Base-by-base conservation (phyloP, 2,329 filamentous ascomycete species). In the Aschersonia sp. region DNA sequence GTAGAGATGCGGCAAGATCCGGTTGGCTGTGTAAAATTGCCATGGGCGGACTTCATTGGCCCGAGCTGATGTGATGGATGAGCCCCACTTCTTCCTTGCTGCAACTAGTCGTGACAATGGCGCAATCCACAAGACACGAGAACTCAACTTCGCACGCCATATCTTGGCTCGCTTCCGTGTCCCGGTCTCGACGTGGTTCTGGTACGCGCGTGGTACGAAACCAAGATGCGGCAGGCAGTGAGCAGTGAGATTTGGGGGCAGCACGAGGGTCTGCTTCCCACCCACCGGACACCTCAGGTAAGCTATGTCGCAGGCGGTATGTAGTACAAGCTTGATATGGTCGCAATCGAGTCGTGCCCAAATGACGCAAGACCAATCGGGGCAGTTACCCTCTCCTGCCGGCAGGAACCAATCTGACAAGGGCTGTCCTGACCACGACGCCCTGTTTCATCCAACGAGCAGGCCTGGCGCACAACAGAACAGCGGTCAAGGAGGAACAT, bases 131-230 rank as follows among this genome's bases (percentile, higher is more conserved):
- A 39, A 42, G 40, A 37, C 22, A 22, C 22, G 22, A 46, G 22
- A 12, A 30, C 14, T 33, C 44, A 30, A 12, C n/a, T 37, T 46
- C 44, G 47, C 47, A 49, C 47, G 47, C 43, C 47, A 49, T 49
- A 46, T 44, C 29, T 30, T 30, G 40, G 32, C 32, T 44, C 14
- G 30, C 29, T 40, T 43, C 35, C 30, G 46, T 31, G 7, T 43
- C 22, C 42, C 10, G 22, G 14, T 30, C 8, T 10, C 6, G n/a
- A 43, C 7, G 22, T 11, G 42, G 42, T 6, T 11, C 30, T 43
- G 42, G n/a, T 43, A 4, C 9, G 9, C 12, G 9, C 8, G 14
- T 42, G 40, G 7, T n/a, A 42, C 9, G 40, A 4, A 42, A 39
- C n/a, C 5, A 42, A 42, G 40, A 42, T 42, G 40, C 40, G 12